Percentiles rank a stretch among this genome's conserved stretches.
Evolutionary conservation across 805 yeast genomes (phyloP).

Genomic region (Metschnikowia picachoensis): DNA sequence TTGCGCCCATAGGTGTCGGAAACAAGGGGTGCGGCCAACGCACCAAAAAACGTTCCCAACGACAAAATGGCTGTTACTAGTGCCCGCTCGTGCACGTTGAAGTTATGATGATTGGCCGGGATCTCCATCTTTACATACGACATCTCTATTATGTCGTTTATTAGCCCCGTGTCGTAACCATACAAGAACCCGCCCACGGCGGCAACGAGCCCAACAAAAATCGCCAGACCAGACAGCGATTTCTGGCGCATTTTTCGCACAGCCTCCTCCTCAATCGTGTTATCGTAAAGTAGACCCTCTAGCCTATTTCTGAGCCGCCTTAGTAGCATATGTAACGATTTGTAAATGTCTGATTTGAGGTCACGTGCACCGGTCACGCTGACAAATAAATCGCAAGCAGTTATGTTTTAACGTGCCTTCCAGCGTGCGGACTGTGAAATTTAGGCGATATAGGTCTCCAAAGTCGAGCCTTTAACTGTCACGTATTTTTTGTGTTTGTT

Average conservation of each 20-base stretch:
- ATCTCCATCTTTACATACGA: constrained; percentile 54
- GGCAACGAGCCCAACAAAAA: constrained; percentile 73
- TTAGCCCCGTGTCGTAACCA: constrained; percentile 87
- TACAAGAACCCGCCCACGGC: constrained; percentile 90
- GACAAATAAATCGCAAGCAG: too few species aligned
- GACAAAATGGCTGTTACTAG: constrained; percentile 76
- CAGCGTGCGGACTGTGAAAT: too few species aligned
- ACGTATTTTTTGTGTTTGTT: too few species aligned
- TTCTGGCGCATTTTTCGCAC: constrained; percentile 38
- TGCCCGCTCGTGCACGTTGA: constrained; percentile 62
- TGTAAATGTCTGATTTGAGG: not conserved
- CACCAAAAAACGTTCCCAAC: constrained; percentile 75
- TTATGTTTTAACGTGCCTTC: too few species aligned
- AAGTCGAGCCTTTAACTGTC: too few species aligned
- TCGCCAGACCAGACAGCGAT: constrained; percentile 58
- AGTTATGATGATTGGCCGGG: constrained; percentile 42
- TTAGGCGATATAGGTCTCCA: too few species aligned
- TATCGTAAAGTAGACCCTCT: constrained; percentile 31
- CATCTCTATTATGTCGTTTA: constrained; percentile 79
- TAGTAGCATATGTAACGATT: constrained; percentile 6
- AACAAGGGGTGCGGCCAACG: constrained; percentile 46
- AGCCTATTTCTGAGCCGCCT: constrained; percentile 8
- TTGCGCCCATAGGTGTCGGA: constrained; percentile 76
- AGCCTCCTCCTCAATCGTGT: constrained; percentile 34
- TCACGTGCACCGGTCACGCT: too few species aligned